Percentiles rank a stretch among this genome's conserved stretches.
phyloP scores from a whole-genome alignment of 768 basidiomycete species.

The Lactarius deliciosus region DNA sequence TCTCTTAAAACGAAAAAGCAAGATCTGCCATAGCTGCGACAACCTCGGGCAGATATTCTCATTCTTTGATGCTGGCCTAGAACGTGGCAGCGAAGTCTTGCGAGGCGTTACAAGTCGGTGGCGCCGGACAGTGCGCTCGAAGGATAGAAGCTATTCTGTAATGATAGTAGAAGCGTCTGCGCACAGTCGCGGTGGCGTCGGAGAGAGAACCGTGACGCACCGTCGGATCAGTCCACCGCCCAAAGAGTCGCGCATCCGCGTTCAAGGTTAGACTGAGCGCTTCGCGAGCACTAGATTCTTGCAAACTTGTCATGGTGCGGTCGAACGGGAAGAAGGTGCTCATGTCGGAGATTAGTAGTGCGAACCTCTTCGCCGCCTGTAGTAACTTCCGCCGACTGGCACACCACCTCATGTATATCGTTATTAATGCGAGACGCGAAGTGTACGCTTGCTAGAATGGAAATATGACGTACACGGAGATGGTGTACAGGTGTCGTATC shows the following conservation, averaged over 20 bases:
- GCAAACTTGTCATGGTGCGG: constrained; percentile 70
- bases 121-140: constrained; percentile 87
- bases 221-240: constrained; percentile 85
- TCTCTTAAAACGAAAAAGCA: constrained; percentile 49
- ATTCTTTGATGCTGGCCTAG: constrained; percentile 52
- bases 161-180: constrained; percentile 2
- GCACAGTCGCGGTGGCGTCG: background rate
- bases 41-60: background rate
- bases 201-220: constrained; percentile 41
- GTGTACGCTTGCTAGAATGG: background rate
- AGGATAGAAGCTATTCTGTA: constrained; percentile 76
- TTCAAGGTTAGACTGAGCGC: constrained; percentile 70
- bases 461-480: constrained; percentile 74
- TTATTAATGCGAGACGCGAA: constrained; percentile 58
- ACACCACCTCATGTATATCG: constrained; percentile 94
- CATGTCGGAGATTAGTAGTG: constrained; percentile 61
- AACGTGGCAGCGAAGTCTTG: constrained; percentile 82
- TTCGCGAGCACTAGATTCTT: constrained; percentile 83
- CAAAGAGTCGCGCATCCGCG: constrained; percentile 62
- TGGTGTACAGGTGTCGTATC: constrained; percentile 84
- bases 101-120: constrained; percentile 46
- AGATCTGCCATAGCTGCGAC: background rate
- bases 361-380: constrained; percentile 76
- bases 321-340: constrained; percentile 86
- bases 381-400: constrained; percentile 59